These are phyloP conservation scores for Aspergillus tamarii DNA, from an alignment of 2,329 filamentous ascomycete species.

Conservation along the genomic window DNA sequence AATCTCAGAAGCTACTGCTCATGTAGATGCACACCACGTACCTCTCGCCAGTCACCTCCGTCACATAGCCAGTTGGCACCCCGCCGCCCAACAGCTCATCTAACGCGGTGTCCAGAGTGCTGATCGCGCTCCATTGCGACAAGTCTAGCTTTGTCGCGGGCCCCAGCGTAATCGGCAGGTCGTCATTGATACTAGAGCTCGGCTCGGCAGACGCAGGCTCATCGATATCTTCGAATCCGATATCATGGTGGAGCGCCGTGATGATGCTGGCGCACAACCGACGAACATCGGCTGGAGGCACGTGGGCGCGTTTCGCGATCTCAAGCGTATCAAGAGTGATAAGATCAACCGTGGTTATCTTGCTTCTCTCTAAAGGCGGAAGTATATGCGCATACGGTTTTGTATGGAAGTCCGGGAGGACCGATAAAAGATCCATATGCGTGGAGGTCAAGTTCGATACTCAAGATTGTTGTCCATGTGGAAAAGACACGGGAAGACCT, in stretches of 20 bases:
- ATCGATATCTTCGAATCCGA: constrained; percentile 44
- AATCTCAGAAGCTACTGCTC: background rate
- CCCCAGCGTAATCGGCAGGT: constrained; percentile 22
- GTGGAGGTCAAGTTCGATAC: background rate
- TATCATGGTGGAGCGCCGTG: constrained; percentile 67
- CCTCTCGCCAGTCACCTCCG: constrained; percentile 92
- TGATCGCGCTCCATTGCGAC: constrained; percentile 64
- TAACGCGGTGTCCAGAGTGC: constrained; percentile 74
- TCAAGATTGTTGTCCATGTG: background rate
- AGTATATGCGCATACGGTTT: constrained; percentile 74
- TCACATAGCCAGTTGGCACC: constrained; percentile 77
- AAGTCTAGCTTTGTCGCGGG: constrained; percentile 35
- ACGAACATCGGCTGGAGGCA: constrained; percentile 80
- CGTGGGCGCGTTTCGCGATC: constrained; percentile 80
- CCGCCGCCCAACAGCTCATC: constrained; percentile 77
- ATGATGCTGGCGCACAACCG: constrained; percentile 71
- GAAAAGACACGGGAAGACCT: background rate
- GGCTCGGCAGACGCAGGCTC: constrained; percentile 18
- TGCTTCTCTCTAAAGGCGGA: constrained; percentile 75
- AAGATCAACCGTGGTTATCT: constrained; percentile 79
- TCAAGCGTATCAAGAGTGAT: constrained; percentile 81
- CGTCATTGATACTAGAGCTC: constrained; percentile 27
- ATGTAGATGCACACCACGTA: constrained; percentile 30
- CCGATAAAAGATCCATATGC: constrained; percentile 71
- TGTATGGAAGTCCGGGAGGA: constrained; percentile 78